phyloP scores from a whole-genome alignment of 331 rosid species.

The Quercus phellos region DNA sequence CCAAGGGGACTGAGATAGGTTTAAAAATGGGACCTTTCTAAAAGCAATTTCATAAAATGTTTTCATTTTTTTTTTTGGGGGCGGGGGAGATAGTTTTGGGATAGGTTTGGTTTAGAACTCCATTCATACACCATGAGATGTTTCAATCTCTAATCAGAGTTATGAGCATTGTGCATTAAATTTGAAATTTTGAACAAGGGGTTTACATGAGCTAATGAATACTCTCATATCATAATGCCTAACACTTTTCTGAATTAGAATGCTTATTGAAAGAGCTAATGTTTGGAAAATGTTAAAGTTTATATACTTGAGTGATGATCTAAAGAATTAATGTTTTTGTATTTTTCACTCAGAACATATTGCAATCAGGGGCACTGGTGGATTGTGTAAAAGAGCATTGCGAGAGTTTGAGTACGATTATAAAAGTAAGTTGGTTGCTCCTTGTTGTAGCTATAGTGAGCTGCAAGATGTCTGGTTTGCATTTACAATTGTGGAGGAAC shows the following conservation, averaged over 20 bases:
- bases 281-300: neutral
- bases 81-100: neutral
- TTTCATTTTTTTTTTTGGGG: neutral
- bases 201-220: neutral
- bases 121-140: neutral
- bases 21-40: neutral
- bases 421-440: slow-evolving; percentile 47
- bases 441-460: slow-evolving; percentile 48
- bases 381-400: slow-evolving; percentile 27
- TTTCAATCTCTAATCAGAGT: neutral
- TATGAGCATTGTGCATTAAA: neutral
- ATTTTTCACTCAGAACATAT: slow-evolving; percentile 26
- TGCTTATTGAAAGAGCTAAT: neutral
- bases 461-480: slow-evolving; percentile 36
- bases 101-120: neutral
- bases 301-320: neutral
- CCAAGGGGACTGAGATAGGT: neutral
- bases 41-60: neutral
- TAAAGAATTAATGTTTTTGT: slow-evolving; percentile 21
- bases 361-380: slow-evolving; percentile 29
- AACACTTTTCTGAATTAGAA: neutral
- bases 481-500: slow-evolving; percentile 35
- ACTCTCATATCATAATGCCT: neutral
- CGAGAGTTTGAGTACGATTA: slow-evolving; percentile 24
- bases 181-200: neutral